phyloP scores from a whole-genome alignment of 73 alveolate species.

The Tetrahymena thermophila region DNA sequence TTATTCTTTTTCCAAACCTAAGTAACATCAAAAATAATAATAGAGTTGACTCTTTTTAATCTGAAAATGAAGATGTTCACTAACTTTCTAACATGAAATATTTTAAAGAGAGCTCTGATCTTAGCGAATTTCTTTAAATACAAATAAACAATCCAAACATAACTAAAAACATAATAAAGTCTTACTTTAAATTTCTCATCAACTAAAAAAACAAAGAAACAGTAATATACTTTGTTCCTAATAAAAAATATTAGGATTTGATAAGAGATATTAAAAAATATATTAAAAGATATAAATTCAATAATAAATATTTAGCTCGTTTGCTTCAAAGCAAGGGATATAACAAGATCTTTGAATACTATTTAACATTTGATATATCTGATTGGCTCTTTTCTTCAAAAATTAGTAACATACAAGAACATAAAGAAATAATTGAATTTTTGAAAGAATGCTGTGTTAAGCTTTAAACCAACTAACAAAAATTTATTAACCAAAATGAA shows the following conservation, averaged over 20 bases:
- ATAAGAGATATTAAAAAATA: background rate
- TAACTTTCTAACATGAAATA: background rate
- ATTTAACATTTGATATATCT: background rate
- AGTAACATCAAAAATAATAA: no score
- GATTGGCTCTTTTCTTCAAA: background rate
- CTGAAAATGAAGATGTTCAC: background rate
- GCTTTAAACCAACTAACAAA: background rate
- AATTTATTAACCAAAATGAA: no score
- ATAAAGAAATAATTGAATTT: background rate
- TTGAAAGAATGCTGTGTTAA: background rate
- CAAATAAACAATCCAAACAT: background rate
- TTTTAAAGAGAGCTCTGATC: background rate
- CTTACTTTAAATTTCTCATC: background rate
- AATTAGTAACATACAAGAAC: background rate
- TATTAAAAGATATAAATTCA: background rate
- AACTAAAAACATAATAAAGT: background rate
- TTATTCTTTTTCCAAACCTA: no score
- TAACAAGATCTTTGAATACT: background rate
- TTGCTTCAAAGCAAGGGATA: background rate
- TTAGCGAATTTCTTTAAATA: background rate
- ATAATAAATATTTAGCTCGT: background rate
- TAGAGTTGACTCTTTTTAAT: background rate
- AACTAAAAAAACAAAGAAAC: background rate
- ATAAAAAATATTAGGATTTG: background rate
- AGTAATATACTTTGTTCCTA: background rate